Base-by-base conservation (phyloP, 345 rosid species). In the Salix koriyanagi region DNA sequence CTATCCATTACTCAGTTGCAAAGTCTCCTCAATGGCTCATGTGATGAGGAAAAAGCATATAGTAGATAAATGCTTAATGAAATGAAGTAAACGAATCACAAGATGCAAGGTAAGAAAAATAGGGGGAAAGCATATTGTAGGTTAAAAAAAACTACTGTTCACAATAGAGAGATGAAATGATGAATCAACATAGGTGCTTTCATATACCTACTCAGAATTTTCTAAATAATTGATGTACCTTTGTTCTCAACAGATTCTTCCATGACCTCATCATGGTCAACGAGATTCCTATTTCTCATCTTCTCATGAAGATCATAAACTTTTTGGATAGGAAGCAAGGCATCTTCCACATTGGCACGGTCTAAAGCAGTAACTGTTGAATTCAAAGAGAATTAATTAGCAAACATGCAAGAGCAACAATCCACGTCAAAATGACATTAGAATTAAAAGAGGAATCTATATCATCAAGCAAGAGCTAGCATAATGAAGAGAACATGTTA, bases 271-370 rank as follows among this genome's bases (percentile, higher is more conserved):
- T 80, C 87, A 65, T 80, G 58, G 69, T 76, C 83, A 50, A 66
- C 26, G 26, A 79, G 73, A 70, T 69, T 72, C 79, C 66, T 73
- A 69, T 83, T 77, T 62, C 74, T 84, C 76, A 77, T 78, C 74
- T 79, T 81, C 69, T 85, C 87, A 32, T 50, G 76, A 76, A 85
- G 65, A 83, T 90, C 86, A 77, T 87, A 84, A 78, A 87, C 69
- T 79, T 83, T 87, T 69, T 95, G 86, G 58, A 91, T 80, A 67
- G 97, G 97, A 79, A 89, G 89, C 42, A 84, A 54, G 21, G 98
- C 97, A 83, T 90, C 97, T 85, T 96, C 96, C 39, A 94, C 95
- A 86, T 91, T 85, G 60, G 97, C 89, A 76, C 98, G 90, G 80
- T 96, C 99, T 77, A 96, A 76, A 71, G 98, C 94, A 68, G 89